These are phyloP conservation scores for Linnemannia elongata DNA, from an alignment of 192 early-diverging fungal genomes.

Conservation along the genomic window DNA sequence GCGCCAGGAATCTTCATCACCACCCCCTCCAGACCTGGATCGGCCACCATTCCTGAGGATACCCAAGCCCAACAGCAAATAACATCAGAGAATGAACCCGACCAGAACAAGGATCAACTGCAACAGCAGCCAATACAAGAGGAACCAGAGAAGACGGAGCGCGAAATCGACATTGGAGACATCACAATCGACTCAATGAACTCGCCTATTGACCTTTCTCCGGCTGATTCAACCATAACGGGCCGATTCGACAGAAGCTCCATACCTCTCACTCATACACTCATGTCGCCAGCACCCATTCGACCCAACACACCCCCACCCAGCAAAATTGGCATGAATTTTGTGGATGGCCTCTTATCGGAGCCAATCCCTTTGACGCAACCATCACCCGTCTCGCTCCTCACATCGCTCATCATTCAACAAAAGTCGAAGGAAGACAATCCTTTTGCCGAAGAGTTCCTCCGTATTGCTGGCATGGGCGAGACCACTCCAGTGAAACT, in stretches of 20 bases:
- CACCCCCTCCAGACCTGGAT: constrained; percentile 60
- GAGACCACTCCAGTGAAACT: constrained; percentile 70
- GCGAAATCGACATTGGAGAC: constrained; percentile 33
- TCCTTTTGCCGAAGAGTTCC: constrained; percentile 78
- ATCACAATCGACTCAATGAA: constrained; percentile 59
- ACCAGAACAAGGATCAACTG: constrained; percentile 7
- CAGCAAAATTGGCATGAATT: constrained; percentile 1
- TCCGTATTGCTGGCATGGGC: constrained; percentile 72
- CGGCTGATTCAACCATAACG: constrained; percentile 28
- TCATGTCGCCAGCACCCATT: constrained; percentile 44
- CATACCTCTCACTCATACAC: neutral
- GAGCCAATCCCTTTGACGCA: constrained; percentile 20
- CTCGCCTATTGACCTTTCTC: constrained; percentile 60
- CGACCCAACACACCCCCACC: constrained; percentile 43
- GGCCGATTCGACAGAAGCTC: constrained; percentile 8
- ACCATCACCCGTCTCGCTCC: constrained; percentile 63
- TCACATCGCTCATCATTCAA: constrained; percentile 73
- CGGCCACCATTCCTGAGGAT: constrained; percentile 53
- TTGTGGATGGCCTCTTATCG: constrained; percentile 19
- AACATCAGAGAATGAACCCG: neutral
- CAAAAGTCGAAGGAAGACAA: constrained; percentile 72
- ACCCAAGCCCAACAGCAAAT: constrained; percentile 29
- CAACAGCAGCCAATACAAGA: neutral
- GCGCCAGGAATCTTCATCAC: constrained; percentile 63
- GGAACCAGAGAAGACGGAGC: constrained; percentile 6